Conservation (phyloP, 2,329 filamentous ascomycete genomes). For the Ophiocordyceps camponoti-leonardi region DNA sequence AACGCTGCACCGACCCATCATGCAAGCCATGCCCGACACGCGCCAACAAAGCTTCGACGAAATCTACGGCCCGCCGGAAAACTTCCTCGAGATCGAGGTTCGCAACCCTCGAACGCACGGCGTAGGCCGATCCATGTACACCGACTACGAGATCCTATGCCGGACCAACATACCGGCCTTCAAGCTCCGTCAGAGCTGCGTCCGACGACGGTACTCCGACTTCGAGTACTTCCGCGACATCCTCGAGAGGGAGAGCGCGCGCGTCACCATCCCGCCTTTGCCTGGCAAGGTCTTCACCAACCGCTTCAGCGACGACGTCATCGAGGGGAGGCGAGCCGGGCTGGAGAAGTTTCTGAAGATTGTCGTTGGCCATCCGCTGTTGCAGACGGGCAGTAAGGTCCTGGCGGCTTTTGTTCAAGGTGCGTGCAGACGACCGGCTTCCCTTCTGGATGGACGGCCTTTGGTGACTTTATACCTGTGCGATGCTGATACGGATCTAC, state of each 20-base stretch:
- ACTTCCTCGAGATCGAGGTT: conserved; percentile 97
- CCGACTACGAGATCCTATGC: conserved; percentile 95
- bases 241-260: conserved; percentile 81
- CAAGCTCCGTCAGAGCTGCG: conserved; percentile 77
- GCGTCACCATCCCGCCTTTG: conserved; percentile 88
- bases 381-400: conserved; percentile 97
- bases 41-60: conserved; percentile 95
- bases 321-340: conserved; percentile 81
- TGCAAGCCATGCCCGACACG: conserved; percentile 53
- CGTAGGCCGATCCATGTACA: conserved; percentile 92
- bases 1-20: conserved; percentile 30
- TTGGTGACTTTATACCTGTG: not conserved
- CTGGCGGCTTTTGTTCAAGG: conserved; percentile 93
- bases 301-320: conserved; percentile 94
- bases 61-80: conserved; percentile 96
- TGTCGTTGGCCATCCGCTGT: conserved; percentile 84
- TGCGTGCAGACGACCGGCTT: conserved; percentile 26
- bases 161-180: conserved; percentile 98
- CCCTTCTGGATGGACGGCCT: too few relatives aligned
- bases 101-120: conserved; percentile 67
- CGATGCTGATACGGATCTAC: too few relatives aligned
- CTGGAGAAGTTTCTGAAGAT: conserved; percentile 94
- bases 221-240: conserved; percentile 99
- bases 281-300: conserved; percentile 98
- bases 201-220: conserved; percentile 88